Evolutionary conservation across 106 monocot genomes (phyloP), one percentile per base, ranked within the genome.

Genomic region (Narthecium ossifragum): DNA sequence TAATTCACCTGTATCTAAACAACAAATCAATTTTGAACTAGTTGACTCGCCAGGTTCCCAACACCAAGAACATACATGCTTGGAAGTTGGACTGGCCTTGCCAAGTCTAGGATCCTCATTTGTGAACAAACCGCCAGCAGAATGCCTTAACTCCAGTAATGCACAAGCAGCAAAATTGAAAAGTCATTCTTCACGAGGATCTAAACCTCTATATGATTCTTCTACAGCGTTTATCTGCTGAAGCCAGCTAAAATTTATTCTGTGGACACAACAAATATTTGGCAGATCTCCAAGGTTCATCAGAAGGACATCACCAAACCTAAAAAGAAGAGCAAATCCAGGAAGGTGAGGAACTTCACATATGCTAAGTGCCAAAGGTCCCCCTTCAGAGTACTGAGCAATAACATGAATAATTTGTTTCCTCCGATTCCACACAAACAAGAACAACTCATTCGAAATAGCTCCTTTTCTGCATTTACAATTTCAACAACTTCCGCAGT

Each of bases 271-370:
- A 51, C 59, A 63, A 2, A 91, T 71, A 45, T 63, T 37, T 17
- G 38, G 51, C 54, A 91, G 87, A 17, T 88, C 64, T 64, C 84
- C 84, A 41, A 98, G 61, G 79, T 98, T 74, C 87, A 98, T 71
- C 45, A 98, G 51, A 47, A 90, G 75, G 37, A 74, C 50, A 75
- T 90, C 90, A 51, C 84, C 84, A 21, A 75, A 45, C 60, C 91
- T 78, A 68, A 91, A 98, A 52, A 98, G 76, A 64, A 98, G 40
- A 60, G 81, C 87, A 77, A 87, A 91, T 63, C 98, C 98, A 64
- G 73, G 65, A 56, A 87, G 65, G 64, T 88, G 73, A 68, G 91
- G 98, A 63, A 98, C 74, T 49, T 76, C 68, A 41, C 74, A 68
- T 40, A 98, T 67, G 43, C 43, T 61, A 62, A 84, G 53, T 58